Evolutionary conservation across 805 yeast species (phyloP), one percentile per base, ranked within the genome.

Genomic region (Candida nitratophila): DNA sequence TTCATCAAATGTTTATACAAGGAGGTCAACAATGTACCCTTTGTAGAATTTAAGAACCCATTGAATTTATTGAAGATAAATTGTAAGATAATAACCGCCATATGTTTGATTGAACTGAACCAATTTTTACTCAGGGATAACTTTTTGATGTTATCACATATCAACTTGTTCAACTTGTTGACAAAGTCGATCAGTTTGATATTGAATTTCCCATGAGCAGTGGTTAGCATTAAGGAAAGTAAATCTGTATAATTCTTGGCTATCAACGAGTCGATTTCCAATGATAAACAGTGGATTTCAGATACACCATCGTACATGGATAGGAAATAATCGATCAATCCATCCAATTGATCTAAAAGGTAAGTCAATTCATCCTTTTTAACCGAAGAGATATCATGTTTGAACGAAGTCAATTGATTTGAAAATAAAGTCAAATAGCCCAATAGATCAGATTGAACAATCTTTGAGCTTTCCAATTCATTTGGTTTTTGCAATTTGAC

Each of bases 1-100:
- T 65, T 65, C 27, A 42, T 54, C 36, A 65, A 32, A 44, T 63
- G 59, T 44, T 60, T 64, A 46, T 65, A 65, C 8, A 56, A 29
- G 5, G 55, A 34, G 8, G 60, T 60, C 22, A 63, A 44, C 21
- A 65, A 31, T 8, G 51, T 49, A 22, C 39, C 42, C 42, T 65
- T 65, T 43, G 43, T 53, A 11, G 61, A 56, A 40, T 62, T 64
- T 20, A 65, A 49, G 32, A 65, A 65, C 1, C 70, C 70, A 37
- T 55, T 54, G 42, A 65, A 65, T 36, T 53, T 56, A 15, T 56
- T 50, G 39, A 61, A 61, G 2, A 64, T 47, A 16, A 51, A 47
- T 43, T 60, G 62, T 24, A 65, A 46, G 12, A 61, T 32, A 4
- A 61, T 50, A 17, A 59, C 41, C 16, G 63, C 52, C 26, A 61